Conservation (phyloP, 2,329 filamentous ascomycete genomes). For the Pezicula carpinea region DNA sequence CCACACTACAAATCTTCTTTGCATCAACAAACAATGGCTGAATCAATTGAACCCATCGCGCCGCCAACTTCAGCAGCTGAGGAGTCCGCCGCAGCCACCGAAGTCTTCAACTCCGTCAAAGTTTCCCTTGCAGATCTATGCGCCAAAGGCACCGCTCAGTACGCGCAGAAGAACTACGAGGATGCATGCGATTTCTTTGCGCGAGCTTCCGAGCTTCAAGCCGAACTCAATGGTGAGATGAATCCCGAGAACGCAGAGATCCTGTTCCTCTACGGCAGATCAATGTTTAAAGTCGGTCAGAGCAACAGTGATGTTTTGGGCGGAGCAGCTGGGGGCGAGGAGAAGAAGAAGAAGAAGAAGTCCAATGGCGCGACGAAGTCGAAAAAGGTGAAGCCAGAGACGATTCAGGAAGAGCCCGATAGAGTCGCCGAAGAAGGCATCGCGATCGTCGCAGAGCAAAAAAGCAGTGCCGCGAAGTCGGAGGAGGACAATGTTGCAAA, state of each 20-base stretch:
- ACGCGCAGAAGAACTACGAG: constrained; percentile 83
- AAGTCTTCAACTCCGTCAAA: constrained; percentile 34
- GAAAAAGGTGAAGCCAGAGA: constrained; percentile 29
- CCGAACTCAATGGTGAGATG: constrained; percentile 88
- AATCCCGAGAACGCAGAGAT: constrained; percentile 87
- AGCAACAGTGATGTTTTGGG: constrained; percentile 93
- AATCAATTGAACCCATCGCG: constrained; percentile 21
- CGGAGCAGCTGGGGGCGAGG: constrained; percentile 63
- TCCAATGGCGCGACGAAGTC: constrained; percentile 37
- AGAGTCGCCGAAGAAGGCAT: constrained; percentile 43
- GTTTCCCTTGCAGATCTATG: constrained; percentile 73
- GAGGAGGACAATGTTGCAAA: constrained; percentile 41
- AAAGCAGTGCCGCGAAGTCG: constrained; percentile 24
- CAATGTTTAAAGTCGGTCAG: constrained; percentile 89
- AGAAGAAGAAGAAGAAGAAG: constrained; percentile 39
- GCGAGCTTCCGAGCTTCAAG: constrained; percentile 83
- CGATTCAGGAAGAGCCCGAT: constrained; percentile 28
- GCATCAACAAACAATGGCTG: constrained; percentile 18
- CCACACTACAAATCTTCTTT: background rate
- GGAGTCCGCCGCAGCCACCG: constrained; percentile 18
- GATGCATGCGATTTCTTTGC: constrained; percentile 85
- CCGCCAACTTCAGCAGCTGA: constrained; percentile 7
- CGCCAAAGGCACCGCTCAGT: constrained; percentile 77
- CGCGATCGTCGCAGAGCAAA: constrained; percentile 31
- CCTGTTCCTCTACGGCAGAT: constrained; percentile 89